These are phyloP conservation scores for Coemansia sp. DNA, from an alignment of 192 early-diverging fungal genomes.

Conservation along the genomic window DNA sequence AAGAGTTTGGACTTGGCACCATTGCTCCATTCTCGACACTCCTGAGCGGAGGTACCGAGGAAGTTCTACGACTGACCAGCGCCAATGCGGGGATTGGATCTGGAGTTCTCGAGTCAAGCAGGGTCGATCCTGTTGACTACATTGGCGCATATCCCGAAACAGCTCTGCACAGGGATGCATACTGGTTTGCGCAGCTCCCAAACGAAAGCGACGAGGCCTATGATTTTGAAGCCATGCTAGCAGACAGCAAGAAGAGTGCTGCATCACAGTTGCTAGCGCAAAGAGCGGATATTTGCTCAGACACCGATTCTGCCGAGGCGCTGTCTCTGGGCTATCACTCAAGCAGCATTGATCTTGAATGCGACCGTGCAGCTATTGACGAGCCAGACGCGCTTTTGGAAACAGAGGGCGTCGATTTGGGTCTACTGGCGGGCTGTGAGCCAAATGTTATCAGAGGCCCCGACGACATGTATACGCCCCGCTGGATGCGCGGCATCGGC, in stretches of 20 bases:
- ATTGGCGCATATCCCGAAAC: not conserved
- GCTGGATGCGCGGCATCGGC: constrained; percentile 53
- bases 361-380: not conserved
- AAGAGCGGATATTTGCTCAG: not conserved
- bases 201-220: not conserved
- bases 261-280: not conserved
- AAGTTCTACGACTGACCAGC: constrained; percentile 1
- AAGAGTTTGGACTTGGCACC: not conserved
- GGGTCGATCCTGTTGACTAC: not conserved
- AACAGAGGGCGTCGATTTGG: not conserved
- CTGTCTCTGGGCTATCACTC: not conserved
- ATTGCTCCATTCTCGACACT: constrained; percentile 8
- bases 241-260: not conserved
- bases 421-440: constrained; percentile 16
- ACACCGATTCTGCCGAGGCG: not conserved
- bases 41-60: not conserved
- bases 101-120: constrained; percentile 6
- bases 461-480: constrained; percentile 54
- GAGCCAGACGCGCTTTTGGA: not conserved
- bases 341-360: not conserved
- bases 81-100: constrained; percentile 8
- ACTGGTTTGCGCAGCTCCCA: not conserved
- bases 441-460: constrained; percentile 32
- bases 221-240: not conserved
- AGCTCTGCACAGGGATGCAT: constrained; percentile 1